Evolutionary conservation across 345 rosid genomes (phyloP).

Genomic region (Linum lewisii): DNA sequence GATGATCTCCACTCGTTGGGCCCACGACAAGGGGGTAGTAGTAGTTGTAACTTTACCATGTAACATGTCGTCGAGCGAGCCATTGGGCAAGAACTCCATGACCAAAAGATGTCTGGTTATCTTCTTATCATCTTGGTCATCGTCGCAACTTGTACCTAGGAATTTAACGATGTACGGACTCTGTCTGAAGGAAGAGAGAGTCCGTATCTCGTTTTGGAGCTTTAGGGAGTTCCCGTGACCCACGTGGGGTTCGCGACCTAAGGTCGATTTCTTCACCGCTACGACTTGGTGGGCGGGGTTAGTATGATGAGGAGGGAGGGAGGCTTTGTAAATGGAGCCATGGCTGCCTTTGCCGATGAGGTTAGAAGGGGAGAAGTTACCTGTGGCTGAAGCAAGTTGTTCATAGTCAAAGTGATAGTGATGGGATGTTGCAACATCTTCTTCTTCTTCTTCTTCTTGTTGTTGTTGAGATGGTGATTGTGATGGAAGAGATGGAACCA

Average conservation of each 20-base stretch:
- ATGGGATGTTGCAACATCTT: constrained; percentile 4
- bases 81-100: constrained; percentile 72
- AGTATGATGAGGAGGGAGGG: too few relatives aligned
- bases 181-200: constrained; percentile 37
- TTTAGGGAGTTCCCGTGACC: constrained; percentile 31
- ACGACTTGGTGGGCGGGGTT: constrained; percentile 17
- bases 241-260: constrained; percentile 10
- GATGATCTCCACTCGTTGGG: constrained; percentile 44
- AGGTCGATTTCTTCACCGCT: constrained; percentile 45
- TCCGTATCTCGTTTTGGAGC: constrained; percentile 41
- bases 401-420: constrained; percentile 36
- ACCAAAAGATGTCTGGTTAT: constrained; percentile 35
- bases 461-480: not conserved
- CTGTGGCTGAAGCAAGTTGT: constrained; percentile 42
- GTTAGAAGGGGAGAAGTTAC: constrained; percentile 40
- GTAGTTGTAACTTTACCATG: constrained; percentile 17
- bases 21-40: constrained; percentile 30
- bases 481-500: constrained; percentile 3
- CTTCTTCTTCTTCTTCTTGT: not conserved
- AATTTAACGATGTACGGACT: constrained; percentile 33
- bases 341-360: constrained; percentile 83
- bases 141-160: constrained; percentile 27
- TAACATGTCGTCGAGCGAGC: constrained; percentile 46
- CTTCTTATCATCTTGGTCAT: not conserved
- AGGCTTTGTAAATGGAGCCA: constrained; percentile 44